Evolutionary conservation across 768 basidiomycete genomes (phyloP).

Genomic region (Pisolithus marmoratus): DNA sequence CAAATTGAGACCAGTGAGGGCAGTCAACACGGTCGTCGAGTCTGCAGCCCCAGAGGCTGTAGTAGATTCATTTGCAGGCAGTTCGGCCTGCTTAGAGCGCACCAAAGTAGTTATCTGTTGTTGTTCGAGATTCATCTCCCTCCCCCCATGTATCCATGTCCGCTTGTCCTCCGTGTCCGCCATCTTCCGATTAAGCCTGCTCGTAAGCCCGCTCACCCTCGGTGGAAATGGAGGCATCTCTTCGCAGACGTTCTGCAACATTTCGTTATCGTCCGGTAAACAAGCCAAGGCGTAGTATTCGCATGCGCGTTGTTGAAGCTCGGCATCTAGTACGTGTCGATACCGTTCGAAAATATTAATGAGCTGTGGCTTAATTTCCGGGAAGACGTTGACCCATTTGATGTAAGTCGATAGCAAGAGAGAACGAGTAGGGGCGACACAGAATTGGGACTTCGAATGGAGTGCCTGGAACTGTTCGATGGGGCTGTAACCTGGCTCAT

Average conservation of each 20-base stretch:
- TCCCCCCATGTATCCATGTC: constrained; percentile 94
- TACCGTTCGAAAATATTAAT: constrained; percentile 95
- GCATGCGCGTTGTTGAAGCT: constrained; percentile 97
- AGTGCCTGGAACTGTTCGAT: constrained; percentile 89
- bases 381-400: constrained; percentile 99
- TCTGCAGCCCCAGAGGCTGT: constrained; percentile 31
- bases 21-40: constrained; percentile 62
- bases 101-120: constrained; percentile 57
- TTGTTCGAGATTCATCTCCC: constrained; percentile 80
- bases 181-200: constrained; percentile 82
- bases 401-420: constrained; percentile 94
- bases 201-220: constrained; percentile 84
- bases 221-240: constrained; percentile 99
- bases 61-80: constrained; percentile 32
- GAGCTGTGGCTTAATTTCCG: constrained; percentile 93
- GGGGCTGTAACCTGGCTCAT: constrained; percentile 90
- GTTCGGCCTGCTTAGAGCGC: constrained; percentile 28
- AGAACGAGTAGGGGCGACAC: constrained; percentile 85
- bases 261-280: constrained; percentile 83
- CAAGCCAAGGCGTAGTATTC: constrained; percentile 90
- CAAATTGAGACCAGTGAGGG: constrained; percentile 80
- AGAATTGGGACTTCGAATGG: constrained; percentile 94
- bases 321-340: constrained; percentile 94
- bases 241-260: constrained; percentile 92
- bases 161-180: constrained; percentile 93